phyloP scores from a whole-genome alignment of 106 monocot species.

The Dendrobium officinale region DNA sequence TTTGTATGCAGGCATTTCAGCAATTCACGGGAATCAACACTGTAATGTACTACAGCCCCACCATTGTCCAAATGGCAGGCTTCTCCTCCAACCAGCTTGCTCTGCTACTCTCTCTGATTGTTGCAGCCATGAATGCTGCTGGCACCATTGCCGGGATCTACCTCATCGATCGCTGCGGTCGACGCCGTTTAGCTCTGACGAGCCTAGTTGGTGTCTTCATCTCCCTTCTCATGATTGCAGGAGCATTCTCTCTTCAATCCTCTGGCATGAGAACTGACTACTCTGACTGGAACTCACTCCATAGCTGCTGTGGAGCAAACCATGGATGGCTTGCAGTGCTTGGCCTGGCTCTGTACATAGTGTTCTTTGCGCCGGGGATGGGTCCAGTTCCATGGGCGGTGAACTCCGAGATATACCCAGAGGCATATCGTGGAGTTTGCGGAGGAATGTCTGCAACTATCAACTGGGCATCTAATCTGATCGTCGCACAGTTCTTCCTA shows the following conservation, averaged over 20 bases:
- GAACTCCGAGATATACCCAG: slow-evolving; percentile 92
- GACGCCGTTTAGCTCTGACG: slow-evolving; percentile 57
- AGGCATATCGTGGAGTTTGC: slow-evolving; percentile 73
- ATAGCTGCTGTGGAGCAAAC: slow-evolving; percentile 17
- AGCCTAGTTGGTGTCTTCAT: slow-evolving; percentile 63
- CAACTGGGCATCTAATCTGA: slow-evolving; percentile 87
- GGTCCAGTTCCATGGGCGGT: slow-evolving; percentile 98
- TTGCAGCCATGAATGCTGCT: slow-evolving; percentile 74
- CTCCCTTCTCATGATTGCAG: slow-evolving; percentile 62
- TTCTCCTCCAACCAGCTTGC: slow-evolving; percentile 90
- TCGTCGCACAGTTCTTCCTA: slow-evolving; percentile 83
- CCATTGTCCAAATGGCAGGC: slow-evolving; percentile 98
- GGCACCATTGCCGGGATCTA: slow-evolving; percentile 78
- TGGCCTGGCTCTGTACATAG: slow-evolving; percentile 82
- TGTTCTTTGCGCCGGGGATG: slow-evolving; percentile 87
- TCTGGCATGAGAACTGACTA: neutral
- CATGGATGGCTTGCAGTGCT: slow-evolving; percentile 63
- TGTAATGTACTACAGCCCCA: slow-evolving; percentile 99
- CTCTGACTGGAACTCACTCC: slow-evolving; percentile 8
- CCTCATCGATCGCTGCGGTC: slow-evolving; percentile 77
- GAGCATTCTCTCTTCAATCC: slow-evolving; percentile 58
- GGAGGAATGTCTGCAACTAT: slow-evolving; percentile 94
- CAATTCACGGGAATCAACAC: slow-evolving; percentile 98
- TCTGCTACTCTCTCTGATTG: slow-evolving; percentile 70
- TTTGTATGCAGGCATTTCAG: slow-evolving; percentile 71